Evolutionary conservation across 2,329 filamentous ascomycete genomes (phyloP).

Genomic region (Fusarium stilboides): DNA sequence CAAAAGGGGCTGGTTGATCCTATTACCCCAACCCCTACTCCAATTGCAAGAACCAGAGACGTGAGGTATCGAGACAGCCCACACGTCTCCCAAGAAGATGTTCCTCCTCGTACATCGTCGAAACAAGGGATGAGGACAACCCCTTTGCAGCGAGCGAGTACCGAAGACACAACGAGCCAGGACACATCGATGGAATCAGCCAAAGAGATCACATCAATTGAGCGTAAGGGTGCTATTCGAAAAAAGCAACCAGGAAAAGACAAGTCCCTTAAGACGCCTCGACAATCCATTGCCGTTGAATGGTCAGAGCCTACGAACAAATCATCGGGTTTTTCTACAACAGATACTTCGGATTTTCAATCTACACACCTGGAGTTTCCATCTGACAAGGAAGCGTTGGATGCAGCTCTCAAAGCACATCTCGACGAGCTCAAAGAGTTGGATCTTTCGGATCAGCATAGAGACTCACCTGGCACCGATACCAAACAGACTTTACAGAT

Average conservation of each 20-base stretch:
- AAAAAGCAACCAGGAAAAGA: conserved; percentile 33
- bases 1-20: not conserved
- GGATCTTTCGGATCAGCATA: conserved; percentile 17
- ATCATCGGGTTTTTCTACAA: not conserved
- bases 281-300: conserved; percentile 21
- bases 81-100: conserved; percentile 40
- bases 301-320: conserved; percentile 13
- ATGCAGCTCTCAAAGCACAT: conserved; percentile 39
- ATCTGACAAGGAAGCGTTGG: conserved; percentile 36
- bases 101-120: conserved; percentile 52
- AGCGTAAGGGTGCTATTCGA: conserved; percentile 38
- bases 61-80: conserved; percentile 18
- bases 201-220: conserved; percentile 21
- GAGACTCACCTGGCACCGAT: not conserved
- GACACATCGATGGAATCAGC: not conserved
- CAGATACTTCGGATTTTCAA: not conserved
- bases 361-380: conserved; percentile 19
- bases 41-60: not conserved
- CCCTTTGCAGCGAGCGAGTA: not conserved
- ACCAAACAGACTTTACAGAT: not conserved
- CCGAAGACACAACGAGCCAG: conserved; percentile 1
- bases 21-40: not conserved
- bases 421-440: conserved; percentile 33
- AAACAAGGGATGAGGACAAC: conserved; percentile 22
- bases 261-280: conserved; percentile 1